These are phyloP conservation scores for Eucalyptus erythrocorys DNA, from an alignment of 345 rosid genomes.

Conservation along the genomic window DNA sequence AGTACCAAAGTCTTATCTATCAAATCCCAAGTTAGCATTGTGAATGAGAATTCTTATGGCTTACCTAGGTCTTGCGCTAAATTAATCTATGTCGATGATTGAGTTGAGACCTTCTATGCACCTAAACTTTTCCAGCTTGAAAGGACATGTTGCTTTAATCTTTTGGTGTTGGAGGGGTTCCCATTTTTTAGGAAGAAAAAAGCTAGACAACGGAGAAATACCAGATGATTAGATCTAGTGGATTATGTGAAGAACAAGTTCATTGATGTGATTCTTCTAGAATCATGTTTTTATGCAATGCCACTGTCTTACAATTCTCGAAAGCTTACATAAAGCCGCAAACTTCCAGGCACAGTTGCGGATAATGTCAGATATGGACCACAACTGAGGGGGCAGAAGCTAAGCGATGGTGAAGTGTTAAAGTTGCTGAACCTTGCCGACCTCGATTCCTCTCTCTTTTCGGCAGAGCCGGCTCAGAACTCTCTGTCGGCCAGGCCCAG, in stretches of 20 bases:
- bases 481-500: constrained; percentile 90
- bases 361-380: constrained; percentile 85
- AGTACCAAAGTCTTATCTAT: not conserved
- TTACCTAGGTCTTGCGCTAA: not conserved
- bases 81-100: not conserved
- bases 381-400: constrained; percentile 50
- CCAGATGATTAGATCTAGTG: not conserved
- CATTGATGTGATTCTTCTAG: not conserved
- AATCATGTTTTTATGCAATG: not conserved
- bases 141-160: not conserved
- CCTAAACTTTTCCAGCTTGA: not conserved
- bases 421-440: constrained; percentile 65
- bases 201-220: not conserved
- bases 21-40: not conserved
- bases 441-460: constrained; percentile 47
- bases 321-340: not conserved
- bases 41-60: not conserved
- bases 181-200: not conserved
- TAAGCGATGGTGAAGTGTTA: constrained; percentile 37
- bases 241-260: not conserved
- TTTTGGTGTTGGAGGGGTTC: not conserved
- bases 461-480: constrained; percentile 38
- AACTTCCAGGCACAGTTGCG: constrained; percentile 53
- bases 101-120: not conserved
- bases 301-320: not conserved